phyloP scores from a whole-genome alignment of 352 stramenopile species.

The Pythium sukuiense region DNA sequence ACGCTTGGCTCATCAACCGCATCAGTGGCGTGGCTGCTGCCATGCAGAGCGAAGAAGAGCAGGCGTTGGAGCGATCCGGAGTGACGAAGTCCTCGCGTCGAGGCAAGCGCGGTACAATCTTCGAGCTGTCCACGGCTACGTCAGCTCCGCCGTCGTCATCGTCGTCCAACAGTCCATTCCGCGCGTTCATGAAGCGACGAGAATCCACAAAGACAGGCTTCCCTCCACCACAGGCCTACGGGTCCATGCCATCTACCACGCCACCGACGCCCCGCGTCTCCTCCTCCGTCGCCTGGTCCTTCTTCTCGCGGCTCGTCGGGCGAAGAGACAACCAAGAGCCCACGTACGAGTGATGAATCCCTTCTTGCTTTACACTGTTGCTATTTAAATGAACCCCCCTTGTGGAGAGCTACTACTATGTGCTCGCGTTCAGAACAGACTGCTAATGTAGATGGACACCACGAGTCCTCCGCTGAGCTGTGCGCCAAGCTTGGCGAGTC shows the following conservation, averaged over 20 bases:
- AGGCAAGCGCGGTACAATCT: conserved; percentile 1
- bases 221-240: conserved; percentile 6
- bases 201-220: conserved; percentile 1
- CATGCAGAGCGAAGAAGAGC: conserved; percentile 40
- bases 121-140: background rate
- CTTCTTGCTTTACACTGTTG: background rate
- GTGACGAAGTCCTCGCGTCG: conserved; percentile 2
- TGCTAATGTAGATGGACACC: conserved; percentile 56
- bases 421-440: conserved; percentile 18
- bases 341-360: background rate
- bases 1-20: conserved; percentile 82
- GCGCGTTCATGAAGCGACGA: conserved; percentile 19
- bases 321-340: conserved; percentile 33
- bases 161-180: conserved; percentile 26
- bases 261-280: conserved; percentile 37
- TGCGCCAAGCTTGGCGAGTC: conserved; percentile 46
- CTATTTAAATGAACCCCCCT: conserved; percentile 2
- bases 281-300: conserved; percentile 63
- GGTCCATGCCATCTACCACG: conserved; percentile 8
- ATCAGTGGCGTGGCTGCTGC: conserved; percentile 63
- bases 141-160: conserved; percentile 2
- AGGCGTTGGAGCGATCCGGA: conserved; percentile 23
- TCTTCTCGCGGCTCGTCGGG: conserved; percentile 56
- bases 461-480: conserved; percentile 49
- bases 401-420: background rate